Evolutionary conservation across 2,329 filamentous ascomycete species (phyloP), one percentile per base, ranked within the genome.

Genomic region (Microdochium nivale): DNA sequence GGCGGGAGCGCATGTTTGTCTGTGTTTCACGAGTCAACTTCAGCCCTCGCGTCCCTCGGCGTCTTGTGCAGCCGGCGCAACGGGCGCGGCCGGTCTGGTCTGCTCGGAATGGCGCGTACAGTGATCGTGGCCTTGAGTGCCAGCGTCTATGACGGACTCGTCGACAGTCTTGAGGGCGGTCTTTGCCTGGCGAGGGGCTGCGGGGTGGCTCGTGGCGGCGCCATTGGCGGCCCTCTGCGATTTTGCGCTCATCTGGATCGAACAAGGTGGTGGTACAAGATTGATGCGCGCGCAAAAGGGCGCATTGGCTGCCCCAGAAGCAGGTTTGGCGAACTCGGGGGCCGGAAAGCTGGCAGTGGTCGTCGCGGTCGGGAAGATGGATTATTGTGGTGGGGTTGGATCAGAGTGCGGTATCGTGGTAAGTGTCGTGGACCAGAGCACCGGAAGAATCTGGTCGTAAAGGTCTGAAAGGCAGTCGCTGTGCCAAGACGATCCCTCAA

Each of bases 1-100:
- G 70, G 70, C 51, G 94, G 91, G 53, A 99, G 82, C 59, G 84
- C 84, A 66, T 83, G 81, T 64, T 87, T 90, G 71, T 96, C 90
- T 96, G 58, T 44, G 3, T 44, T 7, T 16, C 13, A 24, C 40
- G 23, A 10, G 35, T 40, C 35, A 40, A 40, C 19, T 44, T 32
- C 8, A 30, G 44, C 46, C 25, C 14, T 37, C 21, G 44, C 23
- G 27, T 11, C 49, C n/a, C n/a, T n/a, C n/a, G n/a, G n/a, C n/a
- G n/a, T n/a, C n/a, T n/a, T n/a, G n/a, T n/a, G n/a, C n/a, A n/a
- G n/a, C n/a, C n/a, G n/a, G n/a, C n/a, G n/a, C n/a, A n/a, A n/a
- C n/a, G n/a, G n/a, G n/a, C n/a, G 46, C 25, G 48, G 47, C 19
- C 24, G 32, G 25, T n/a, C 33, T 47, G n/a, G 43, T 27, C 53